A percentile compares a stretch with the other conserved stretches of the same genome.
Conservation (phyloP, 179 eudicot species). For the Patellifolia procumbens region DNA sequence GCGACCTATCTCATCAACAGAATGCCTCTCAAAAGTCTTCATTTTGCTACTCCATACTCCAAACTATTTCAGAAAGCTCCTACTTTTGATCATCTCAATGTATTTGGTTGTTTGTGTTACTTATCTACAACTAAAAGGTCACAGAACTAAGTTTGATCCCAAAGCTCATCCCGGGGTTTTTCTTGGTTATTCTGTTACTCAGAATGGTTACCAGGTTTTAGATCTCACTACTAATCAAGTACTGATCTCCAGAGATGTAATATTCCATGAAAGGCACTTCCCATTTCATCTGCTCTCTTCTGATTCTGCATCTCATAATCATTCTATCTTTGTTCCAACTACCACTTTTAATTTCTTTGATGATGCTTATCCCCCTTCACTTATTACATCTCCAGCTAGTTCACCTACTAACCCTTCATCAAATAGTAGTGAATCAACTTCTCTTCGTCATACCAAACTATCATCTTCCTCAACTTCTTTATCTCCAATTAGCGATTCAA, state of each 20-base stretch:
- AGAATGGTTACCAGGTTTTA: not conserved
- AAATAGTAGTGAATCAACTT: too few relatives aligned
- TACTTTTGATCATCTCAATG: not conserved
- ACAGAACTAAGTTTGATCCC: not conserved
- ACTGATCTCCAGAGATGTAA: not conserved
- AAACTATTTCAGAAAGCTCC: not conserved
- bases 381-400: too few relatives aligned
- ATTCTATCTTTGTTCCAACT: too few relatives aligned
- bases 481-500: too few relatives aligned
- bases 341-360: not conserved
- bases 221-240: not conserved
- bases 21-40: not conserved
- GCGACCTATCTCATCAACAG: not conserved
- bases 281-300: not conserved
- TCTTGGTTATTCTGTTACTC: not conserved
- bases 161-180: not conserved
- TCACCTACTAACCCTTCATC: too few relatives aligned
- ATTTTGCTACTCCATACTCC: not conserved
- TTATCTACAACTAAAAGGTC: not conserved
- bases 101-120: constrained; percentile 5
- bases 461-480: too few relatives aligned
- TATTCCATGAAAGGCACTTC: not conserved
- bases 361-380: too few relatives aligned
- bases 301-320: not conserved
- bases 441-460: too few relatives aligned